These are phyloP conservation scores for Neonothopanus nambi DNA, from an alignment of 1,284 basidiomycete species.

Conservation along the genomic window DNA sequence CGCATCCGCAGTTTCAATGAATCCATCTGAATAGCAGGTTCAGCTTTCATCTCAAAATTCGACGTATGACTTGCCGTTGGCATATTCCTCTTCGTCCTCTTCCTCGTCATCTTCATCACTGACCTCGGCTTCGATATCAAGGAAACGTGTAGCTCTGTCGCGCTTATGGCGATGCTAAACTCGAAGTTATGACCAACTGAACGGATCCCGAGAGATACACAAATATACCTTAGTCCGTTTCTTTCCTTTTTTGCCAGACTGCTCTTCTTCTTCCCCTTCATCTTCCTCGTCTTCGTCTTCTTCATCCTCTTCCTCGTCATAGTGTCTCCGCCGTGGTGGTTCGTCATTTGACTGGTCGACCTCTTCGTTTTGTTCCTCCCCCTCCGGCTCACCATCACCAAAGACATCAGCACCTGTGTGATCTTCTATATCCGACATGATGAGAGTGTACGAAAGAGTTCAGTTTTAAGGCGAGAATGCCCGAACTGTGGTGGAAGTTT, in stretches of 20 bases:
- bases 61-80: slow-evolving; percentile 50
- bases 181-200: slow-evolving; percentile 12
- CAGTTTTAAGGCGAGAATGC: too few relatives aligned
- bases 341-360: slow-evolving; percentile 30
- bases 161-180: slow-evolving; percentile 64
- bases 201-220: background rate
- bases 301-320: slow-evolving; percentile 51
- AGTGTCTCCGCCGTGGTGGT: slow-evolving; percentile 30
- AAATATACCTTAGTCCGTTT: slow-evolving; percentile 60
- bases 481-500: too few relatives aligned
- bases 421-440: slow-evolving; percentile 59
- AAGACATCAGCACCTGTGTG: slow-evolving; percentile 32
- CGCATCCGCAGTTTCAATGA: slow-evolving; percentile 81
- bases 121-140: slow-evolving; percentile 94
- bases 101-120: slow-evolving; percentile 96
- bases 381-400: slow-evolving; percentile 36
- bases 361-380: slow-evolving; percentile 36
- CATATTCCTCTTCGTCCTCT: slow-evolving; percentile 86
- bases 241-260: slow-evolving; percentile 48
- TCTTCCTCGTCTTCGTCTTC: slow-evolving; percentile 49
- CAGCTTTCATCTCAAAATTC: slow-evolving; percentile 4
- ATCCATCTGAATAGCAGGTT: slow-evolving; percentile 54
- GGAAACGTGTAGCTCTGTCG: slow-evolving; percentile 74
- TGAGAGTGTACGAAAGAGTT: slow-evolving; percentile 17
- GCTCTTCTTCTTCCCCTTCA: slow-evolving; percentile 55